A percentile compares a stretch with the other conserved stretches of the same genome.
Evolutionary conservation across 208 protist genomes (phyloP).

Genomic region (Leishmania aethiopica): DNA sequence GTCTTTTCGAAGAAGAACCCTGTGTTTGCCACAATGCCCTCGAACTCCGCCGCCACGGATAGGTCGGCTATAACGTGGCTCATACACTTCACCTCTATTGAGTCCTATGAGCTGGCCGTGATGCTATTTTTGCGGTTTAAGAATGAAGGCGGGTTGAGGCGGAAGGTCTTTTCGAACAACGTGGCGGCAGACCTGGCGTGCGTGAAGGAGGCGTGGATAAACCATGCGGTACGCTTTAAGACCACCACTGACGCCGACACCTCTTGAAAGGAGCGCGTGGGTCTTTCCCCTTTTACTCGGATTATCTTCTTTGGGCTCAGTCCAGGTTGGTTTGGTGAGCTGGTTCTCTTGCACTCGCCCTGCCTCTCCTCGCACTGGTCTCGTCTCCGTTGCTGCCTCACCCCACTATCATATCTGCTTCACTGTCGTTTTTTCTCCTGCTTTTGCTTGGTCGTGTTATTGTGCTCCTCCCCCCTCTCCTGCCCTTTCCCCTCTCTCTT

Average conservation of each 20-base stretch:
- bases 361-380: not conserved
- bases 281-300: not conserved
- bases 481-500: not conserved
- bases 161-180: not conserved
- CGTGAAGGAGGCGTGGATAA: conserved; percentile 1
- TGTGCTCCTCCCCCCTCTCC: not conserved
- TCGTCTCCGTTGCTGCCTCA: not conserved
- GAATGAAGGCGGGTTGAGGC: not conserved
- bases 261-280: not conserved
- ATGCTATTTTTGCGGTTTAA: conserved; percentile 1
- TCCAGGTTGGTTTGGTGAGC: not conserved
- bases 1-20: not conserved
- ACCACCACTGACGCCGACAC: not conserved
- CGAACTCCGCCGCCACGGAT: not conserved
- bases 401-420: not conserved
- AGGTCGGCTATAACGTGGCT: not conserved
- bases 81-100: not conserved
- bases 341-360: not conserved
- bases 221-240: not conserved
- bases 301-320: not conserved
- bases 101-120: conserved; percentile 18
- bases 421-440: not conserved
- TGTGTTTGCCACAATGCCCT: not conserved
- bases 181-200: not conserved
- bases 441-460: not conserved